Percentiles rank a stretch among this genome's conserved stretches.
Evolutionary conservation across 805 yeast genomes (phyloP).

Genomic region (Torulaspora quercuum): DNA sequence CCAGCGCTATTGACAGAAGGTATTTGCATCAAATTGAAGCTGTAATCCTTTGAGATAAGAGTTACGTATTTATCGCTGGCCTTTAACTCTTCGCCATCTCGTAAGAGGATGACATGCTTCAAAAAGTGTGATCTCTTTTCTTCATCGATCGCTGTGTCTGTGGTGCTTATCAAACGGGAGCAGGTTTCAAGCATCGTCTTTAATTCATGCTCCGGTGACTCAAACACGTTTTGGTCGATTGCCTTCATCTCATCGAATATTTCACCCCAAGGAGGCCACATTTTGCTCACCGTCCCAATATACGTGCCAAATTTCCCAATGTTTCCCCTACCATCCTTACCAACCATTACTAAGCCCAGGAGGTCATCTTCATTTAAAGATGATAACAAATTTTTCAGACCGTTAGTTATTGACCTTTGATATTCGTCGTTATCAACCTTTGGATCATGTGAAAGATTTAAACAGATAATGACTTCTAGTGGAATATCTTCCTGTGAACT

Average conservation of each 20-base stretch:
- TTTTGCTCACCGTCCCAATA: constrained; percentile 44
- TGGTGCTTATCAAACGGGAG: constrained; percentile 22
- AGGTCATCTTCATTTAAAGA: constrained; percentile 40
- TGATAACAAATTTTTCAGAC: constrained; percentile 31
- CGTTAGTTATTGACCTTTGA: constrained; percentile 23
- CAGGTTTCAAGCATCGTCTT: constrained; percentile 26
- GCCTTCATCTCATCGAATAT: constrained; percentile 21
- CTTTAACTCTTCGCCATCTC: constrained; percentile 7
- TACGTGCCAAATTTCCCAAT: constrained; percentile 41
- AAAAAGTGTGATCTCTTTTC: constrained; percentile 8
- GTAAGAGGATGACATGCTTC: constrained; percentile 13
- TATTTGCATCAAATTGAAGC: constrained; percentile 12
- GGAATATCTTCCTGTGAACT: constrained; percentile 26
- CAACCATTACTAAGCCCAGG: constrained; percentile 48
- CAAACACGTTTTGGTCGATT: constrained; percentile 18
- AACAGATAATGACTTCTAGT: constrained; percentile 42
- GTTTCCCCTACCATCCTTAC: constrained; percentile 42
- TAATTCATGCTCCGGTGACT: constrained; percentile 18
- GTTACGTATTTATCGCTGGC: constrained; percentile 5
- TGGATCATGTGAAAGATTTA: constrained; percentile 34
- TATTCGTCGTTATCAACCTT: constrained; percentile 31
- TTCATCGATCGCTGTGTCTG: constrained; percentile 13
- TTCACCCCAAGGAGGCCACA: constrained; percentile 51
- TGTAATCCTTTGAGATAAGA: constrained; percentile 12
- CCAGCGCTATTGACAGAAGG: constrained; percentile 1